Percentiles rank a stretch among this genome's conserved stretches.
phyloP scores from a whole-genome alignment of 2,329 filamentous ascomycete genomes.

The Cladophialophora exuberans region DNA sequence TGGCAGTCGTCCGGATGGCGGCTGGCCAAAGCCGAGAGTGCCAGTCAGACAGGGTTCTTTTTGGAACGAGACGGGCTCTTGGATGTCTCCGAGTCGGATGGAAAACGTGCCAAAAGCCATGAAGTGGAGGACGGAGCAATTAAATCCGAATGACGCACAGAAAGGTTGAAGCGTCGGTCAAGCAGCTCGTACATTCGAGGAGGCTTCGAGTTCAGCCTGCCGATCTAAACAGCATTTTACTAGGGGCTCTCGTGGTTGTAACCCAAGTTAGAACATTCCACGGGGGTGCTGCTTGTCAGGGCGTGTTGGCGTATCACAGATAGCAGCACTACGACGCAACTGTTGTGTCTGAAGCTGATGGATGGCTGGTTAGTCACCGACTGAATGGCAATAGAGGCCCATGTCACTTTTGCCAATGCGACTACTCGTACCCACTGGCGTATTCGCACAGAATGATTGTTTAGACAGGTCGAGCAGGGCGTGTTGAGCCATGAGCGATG shows the following conservation, averaged over 20 bases:
- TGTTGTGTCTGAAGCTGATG: too few relatives aligned
- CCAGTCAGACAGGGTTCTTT: neutral
- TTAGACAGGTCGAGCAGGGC: too few relatives aligned
- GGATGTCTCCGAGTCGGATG: conserved; percentile 1
- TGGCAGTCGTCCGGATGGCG: conserved; percentile 1
- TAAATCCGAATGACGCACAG: conserved; percentile 12
- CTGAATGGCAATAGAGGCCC: conserved; percentile 1
- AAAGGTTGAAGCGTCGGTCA: neutral
- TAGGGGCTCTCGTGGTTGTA: too few relatives aligned
- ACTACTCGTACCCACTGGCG: neutral
- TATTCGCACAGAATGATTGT: neutral
- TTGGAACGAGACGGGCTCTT: too few relatives aligned
- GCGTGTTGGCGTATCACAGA: neutral
- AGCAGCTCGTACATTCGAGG: conserved; percentile 6
- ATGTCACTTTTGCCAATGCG: neutral
- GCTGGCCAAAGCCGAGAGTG: neutral
- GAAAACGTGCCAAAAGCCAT: neutral
- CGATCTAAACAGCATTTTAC: conserved; percentile 7
- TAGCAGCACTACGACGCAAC: neutral
- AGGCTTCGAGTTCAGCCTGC: conserved; percentile 6
- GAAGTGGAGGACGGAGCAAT: conserved; percentile 4
- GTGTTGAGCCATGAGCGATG: too few relatives aligned
- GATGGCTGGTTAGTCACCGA: too few relatives aligned
- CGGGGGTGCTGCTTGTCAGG: neutral
- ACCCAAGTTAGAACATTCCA: neutral